Conservation (phyloP, 1,139 yeast species). For the Taphrina wiesneri region DNA sequence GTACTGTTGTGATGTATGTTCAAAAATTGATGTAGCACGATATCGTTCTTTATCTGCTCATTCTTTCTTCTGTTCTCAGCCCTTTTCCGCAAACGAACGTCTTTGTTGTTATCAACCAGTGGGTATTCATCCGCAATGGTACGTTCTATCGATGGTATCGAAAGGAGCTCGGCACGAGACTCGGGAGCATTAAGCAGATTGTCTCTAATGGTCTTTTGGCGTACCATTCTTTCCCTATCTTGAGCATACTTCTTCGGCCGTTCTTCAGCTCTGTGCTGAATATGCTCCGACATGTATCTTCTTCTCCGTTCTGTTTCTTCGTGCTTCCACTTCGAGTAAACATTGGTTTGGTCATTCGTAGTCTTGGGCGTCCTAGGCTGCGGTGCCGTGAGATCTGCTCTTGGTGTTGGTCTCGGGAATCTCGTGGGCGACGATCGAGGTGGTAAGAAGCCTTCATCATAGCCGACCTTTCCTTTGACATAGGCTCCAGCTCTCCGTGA, state of each 20-base stretch:
- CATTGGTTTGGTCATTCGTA: neutral
- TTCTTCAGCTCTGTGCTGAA: neutral
- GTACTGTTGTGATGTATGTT: conserved; percentile 21
- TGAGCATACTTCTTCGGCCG: conserved; percentile 3
- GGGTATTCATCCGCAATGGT: conserved; percentile 32
- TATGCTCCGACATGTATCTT: conserved; percentile 12
- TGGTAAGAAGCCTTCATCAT: conserved; percentile 24
- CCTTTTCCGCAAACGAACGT: neutral
- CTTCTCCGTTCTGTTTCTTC: conserved; percentile 16
- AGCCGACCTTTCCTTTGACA: conserved; percentile 18
- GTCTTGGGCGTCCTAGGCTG: neutral
- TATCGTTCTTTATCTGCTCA: neutral
- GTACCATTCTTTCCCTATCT: conserved; percentile 9
- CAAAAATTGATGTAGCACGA: conserved; percentile 22
- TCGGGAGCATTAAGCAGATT: conserved; percentile 1
- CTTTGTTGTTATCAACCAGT: conserved; percentile 10
- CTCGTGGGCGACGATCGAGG: conserved; percentile 1
- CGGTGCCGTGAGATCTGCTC: conserved; percentile 15
- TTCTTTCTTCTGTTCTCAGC: neutral
- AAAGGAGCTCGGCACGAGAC: conserved; percentile 10
- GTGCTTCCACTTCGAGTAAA: conserved; percentile 7
- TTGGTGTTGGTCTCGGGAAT: conserved; percentile 11
- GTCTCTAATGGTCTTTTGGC: conserved; percentile 15
- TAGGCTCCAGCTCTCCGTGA: conserved; percentile 10
- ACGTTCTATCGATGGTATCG: conserved; percentile 30